Base-by-base conservation (phyloP, 2,329 filamentous ascomycete genomes). In the Thielaviopsis ethacetica region DNA sequence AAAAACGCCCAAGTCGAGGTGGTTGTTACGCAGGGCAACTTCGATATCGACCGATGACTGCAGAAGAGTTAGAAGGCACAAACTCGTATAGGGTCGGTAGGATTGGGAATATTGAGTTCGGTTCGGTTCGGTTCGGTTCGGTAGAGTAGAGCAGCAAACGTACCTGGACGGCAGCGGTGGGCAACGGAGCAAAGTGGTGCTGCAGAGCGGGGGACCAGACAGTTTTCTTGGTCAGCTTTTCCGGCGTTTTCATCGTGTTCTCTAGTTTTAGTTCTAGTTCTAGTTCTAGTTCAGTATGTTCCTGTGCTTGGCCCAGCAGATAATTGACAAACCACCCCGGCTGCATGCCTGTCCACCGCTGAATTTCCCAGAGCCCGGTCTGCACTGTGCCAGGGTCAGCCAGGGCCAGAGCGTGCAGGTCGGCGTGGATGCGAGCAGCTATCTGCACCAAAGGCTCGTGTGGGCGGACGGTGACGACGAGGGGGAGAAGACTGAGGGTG, bases 301-400 rank as follows among this genome's bases (percentile, higher is more conserved):
- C 21, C 49, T 22, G 49, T 3, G n/a, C 49, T 24, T 22, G 49
- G 24, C 13, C 24, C 10, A 17, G 21, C 5, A 22, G 24, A 52
- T 22, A 93, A 68, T 96, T 96, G 65, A 95, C 82, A 71, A 88
- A 91, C 0, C 79, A 82, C 64, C 86, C 79, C 1, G 95, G 69
- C 58, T 70, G 73, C 1, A 89, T 71, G 0, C 85, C 85, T 0
- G 87, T 91, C 89, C 89, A 95, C 17, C 76, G 69, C 21, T 75
- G 70, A 44, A 95, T 83, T 67, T 95, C 84, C 71, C 80, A 81
- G 1, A 95, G 71, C 1, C 81, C 81, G 0, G 81, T 82, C 38
- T 44, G 38, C 38, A 44, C 38, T 1, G 72, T 72, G 0, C 79
- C 76, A 65, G 82, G 81, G 53, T 74, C 76, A 1, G 71, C 69